These are phyloP conservation scores for Nemania bipapillata DNA, from an alignment of 2,329 filamentous ascomycete species.

Conservation along the genomic window DNA sequence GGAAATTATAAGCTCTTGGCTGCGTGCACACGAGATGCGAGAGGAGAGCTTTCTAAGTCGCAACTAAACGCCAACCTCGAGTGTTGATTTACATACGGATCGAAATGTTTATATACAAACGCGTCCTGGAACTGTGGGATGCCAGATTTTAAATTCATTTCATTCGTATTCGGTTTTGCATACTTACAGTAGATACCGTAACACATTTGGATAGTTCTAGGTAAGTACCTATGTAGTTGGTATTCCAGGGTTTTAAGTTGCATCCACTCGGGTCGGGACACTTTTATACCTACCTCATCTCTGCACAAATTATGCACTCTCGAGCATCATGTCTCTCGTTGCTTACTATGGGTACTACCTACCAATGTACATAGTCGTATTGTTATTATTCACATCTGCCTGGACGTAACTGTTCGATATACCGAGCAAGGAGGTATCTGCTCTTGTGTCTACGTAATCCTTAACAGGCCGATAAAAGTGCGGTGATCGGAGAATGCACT, in stretches of 20 bases:
- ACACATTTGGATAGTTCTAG: not conserved
- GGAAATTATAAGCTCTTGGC: not conserved
- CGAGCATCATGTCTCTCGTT: not conserved
- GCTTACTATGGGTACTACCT: conserved; percentile 6
- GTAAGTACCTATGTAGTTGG: not conserved
- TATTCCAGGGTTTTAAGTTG: not conserved
- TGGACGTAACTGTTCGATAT: not conserved
- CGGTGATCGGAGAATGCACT: not conserved
- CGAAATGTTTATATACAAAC: not conserved
- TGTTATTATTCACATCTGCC: not conserved
- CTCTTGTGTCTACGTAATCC: not conserved
- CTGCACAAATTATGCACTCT: not conserved
- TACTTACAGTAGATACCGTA: not conserved
- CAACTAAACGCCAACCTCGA: not conserved
- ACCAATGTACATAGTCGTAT: too few relatives aligned
- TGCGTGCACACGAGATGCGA: not conserved
- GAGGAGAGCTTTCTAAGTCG: conserved; percentile 4
- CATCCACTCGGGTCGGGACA: not conserved
- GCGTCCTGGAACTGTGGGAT: not conserved
- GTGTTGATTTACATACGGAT: not conserved
- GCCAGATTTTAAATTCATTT: not conserved
- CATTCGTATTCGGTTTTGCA: not conserved
- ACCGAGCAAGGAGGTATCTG: not conserved
- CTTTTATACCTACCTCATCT: not conserved
- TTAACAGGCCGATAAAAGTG: not conserved